Evolutionary conservation across 1,284 basidiomycete species (phyloP).

Genomic region (Singerocomus inundabilis): DNA sequence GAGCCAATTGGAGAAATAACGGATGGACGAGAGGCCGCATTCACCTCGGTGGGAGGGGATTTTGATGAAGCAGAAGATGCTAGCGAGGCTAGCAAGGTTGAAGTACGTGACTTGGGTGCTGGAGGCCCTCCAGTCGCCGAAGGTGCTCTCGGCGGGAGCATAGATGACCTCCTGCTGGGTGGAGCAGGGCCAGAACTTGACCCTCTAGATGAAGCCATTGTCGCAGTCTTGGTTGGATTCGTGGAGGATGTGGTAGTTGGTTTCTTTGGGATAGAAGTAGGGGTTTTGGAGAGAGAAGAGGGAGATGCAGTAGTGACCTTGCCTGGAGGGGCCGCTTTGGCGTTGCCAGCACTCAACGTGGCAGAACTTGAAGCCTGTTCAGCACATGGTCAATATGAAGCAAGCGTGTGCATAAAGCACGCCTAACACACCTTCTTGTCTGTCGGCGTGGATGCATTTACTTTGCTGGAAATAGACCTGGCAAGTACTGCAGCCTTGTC

Average conservation of each 20-base stretch:
- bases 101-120: constrained; percentile 32
- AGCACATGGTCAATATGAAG: constrained; percentile 30
- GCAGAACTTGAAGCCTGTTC: constrained; percentile 63
- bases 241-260: constrained; percentile 42
- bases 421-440: constrained; percentile 61
- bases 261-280: constrained; percentile 47
- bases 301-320: constrained; percentile 36
- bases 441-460: constrained; percentile 46
- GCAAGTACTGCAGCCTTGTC: constrained; percentile 29
- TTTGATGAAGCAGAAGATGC: constrained; percentile 36
- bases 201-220: constrained; percentile 40
- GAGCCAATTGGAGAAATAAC: constrained; percentile 54
- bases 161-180: constrained; percentile 46
- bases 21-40: constrained; percentile 42
- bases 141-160: constrained; percentile 40
- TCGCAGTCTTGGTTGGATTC: constrained; percentile 39
- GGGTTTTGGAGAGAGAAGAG: constrained; percentile 36
- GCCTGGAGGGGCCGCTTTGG: constrained; percentile 50
- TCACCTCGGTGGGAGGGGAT: constrained; percentile 38
- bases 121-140: constrained; percentile 30
- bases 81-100: constrained; percentile 36
- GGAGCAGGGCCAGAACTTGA: constrained; percentile 35
- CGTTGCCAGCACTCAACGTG: constrained; percentile 59
- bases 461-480: constrained; percentile 24
- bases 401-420: constrained; percentile 21